Conservation (phyloP, 148 eudicot species). For the Rhododendron ovatum region DNA sequence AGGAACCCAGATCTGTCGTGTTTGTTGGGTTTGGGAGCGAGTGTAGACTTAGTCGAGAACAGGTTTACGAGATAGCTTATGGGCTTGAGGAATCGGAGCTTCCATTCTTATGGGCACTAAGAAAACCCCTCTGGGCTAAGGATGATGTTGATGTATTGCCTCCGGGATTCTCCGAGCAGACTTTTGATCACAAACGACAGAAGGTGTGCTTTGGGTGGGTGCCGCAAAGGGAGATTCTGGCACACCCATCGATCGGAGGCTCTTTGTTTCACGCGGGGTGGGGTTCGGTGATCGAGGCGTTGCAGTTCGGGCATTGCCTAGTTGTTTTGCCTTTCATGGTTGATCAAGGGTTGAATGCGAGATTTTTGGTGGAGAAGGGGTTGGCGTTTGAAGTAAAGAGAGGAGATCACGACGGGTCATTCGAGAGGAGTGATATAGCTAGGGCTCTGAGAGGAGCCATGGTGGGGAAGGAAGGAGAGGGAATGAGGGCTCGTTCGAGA, state of each 20-base stretch:
- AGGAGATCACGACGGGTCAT: constrained; percentile 8
- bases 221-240: constrained; percentile 26
- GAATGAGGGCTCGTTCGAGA: constrained; percentile 1
- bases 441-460: constrained; percentile 15
- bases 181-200: background rate
- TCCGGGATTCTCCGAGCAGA: background rate
- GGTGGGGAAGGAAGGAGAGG: constrained; percentile 13
- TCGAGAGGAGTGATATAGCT: constrained; percentile 5
- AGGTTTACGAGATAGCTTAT: constrained; percentile 16
- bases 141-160: constrained; percentile 16
- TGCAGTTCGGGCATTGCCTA: constrained; percentile 20
- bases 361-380: constrained; percentile 23
- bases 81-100: constrained; percentile 15
- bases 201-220: constrained; percentile 25
- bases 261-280: constrained; percentile 28
- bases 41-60: constrained; percentile 10
- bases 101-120: constrained; percentile 17
- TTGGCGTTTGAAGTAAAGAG: constrained; percentile 29
- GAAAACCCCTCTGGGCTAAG: constrained; percentile 10
- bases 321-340: constrained; percentile 16
- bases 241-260: constrained; percentile 23
- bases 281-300: constrained; percentile 19
- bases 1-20: constrained; percentile 9
- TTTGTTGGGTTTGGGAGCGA: constrained; percentile 29
- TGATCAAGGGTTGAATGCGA: constrained; percentile 29